Percentiles rank a stretch among this genome's conserved stretches.
These are phyloP conservation scores for Tripidium arundinaceum DNA, from an alignment of 202 grass and related monocot species.

Conservation along the genomic window DNA sequence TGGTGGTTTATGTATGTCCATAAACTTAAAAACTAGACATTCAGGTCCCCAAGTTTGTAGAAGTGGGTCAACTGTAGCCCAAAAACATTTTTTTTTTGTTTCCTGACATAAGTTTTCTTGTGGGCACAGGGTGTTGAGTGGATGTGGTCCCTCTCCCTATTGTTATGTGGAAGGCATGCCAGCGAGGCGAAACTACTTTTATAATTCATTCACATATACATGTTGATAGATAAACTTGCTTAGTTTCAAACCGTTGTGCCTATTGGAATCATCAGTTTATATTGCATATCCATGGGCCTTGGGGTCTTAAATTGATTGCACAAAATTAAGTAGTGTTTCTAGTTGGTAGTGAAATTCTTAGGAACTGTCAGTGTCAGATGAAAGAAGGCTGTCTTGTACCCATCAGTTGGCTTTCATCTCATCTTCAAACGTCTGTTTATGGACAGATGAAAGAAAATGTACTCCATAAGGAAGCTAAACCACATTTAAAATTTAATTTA, in stretches of 20 bases:
- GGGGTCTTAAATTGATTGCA: neutral
- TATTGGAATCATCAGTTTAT: neutral
- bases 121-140: neutral
- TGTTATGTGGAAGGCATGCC: neutral
- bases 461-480: conserved; percentile 1
- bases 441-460: conserved; percentile 13
- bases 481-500: conserved; percentile 10
- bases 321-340: neutral
- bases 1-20: neutral
- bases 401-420: neutral
- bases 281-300: neutral
- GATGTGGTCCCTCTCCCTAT: neutral
- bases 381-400: neutral
- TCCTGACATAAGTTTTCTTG: neutral
- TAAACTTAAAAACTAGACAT: neutral
- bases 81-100: neutral
- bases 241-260: neutral
- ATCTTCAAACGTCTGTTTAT: neutral
- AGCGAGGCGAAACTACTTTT: neutral
- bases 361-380: neutral
- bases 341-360: conserved; percentile 14
- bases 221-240: conserved; percentile 14
- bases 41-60: neutral
- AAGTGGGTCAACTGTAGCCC: neutral
- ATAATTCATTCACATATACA: neutral